Percentiles rank a stretch among this genome's conserved stretches.
phyloP scores from a whole-genome alignment of 352 stramenopile species.

The Phytophthora uliginosa region DNA sequence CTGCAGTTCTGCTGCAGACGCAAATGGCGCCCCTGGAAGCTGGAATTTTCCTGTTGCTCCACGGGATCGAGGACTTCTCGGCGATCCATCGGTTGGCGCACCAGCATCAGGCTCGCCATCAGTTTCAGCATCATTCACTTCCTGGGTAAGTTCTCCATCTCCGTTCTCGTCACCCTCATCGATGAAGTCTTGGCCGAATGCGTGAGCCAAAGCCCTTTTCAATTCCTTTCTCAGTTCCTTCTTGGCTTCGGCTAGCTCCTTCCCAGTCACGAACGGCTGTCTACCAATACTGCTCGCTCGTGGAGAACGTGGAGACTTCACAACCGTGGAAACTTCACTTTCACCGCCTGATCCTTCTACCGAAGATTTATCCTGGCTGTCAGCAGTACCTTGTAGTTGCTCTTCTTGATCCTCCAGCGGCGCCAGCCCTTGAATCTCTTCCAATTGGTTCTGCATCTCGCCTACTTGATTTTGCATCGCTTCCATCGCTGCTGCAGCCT shows the following conservation, averaged over 20 bases:
- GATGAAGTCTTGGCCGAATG: slow-evolving; percentile 48
- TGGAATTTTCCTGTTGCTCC: slow-evolving; percentile 11
- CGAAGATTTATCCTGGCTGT: slow-evolving; percentile 8
- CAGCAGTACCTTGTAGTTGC: slow-evolving; percentile 13
- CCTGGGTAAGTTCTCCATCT: slow-evolving; percentile 3
- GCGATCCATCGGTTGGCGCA: neutral
- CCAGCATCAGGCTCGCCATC: slow-evolving; percentile 1
- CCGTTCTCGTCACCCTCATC: slow-evolving; percentile 30
- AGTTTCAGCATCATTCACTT: neutral
- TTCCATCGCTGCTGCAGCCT: slow-evolving; percentile 53
- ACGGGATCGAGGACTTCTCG: slow-evolving; percentile 7
- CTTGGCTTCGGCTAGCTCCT: slow-evolving; percentile 60
- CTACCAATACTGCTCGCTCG: slow-evolving; percentile 18
- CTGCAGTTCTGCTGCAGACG: slow-evolving; percentile 52
- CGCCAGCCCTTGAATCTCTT: slow-evolving; percentile 33
- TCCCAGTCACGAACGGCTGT: slow-evolving; percentile 48
- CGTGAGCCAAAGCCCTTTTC: slow-evolving; percentile 50
- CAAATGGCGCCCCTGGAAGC: slow-evolving; percentile 46
- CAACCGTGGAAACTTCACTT: neutral
- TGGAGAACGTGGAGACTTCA: slow-evolving; percentile 23
- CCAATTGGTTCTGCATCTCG: slow-evolving; percentile 57
- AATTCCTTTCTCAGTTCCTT: slow-evolving; percentile 57
- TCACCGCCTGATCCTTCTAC: slow-evolving; percentile 1
- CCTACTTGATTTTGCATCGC: slow-evolving; percentile 62
- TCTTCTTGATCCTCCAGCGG: slow-evolving; percentile 27